These are phyloP conservation scores for Lactifluus rugatus DNA, from an alignment of 768 basidiomycete species.

Conservation along the genomic window DNA sequence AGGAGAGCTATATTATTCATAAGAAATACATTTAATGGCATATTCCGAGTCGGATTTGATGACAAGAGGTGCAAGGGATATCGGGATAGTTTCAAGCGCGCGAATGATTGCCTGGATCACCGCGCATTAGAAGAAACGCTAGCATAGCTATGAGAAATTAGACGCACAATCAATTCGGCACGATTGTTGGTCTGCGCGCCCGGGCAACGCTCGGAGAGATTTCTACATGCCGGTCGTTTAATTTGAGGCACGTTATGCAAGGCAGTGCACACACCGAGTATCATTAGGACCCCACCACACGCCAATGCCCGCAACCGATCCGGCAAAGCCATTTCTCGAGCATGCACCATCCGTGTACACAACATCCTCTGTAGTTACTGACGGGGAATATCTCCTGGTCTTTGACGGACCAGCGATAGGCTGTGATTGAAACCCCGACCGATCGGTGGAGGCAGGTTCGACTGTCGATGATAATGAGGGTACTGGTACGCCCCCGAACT, in stretches of 20 bases:
- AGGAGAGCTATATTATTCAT: not conserved
- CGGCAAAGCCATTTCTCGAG: slow-evolving; percentile 63
- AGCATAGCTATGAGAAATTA: not conserved
- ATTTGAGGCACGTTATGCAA: not conserved
- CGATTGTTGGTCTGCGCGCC: slow-evolving; percentile 81
- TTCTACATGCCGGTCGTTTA: slow-evolving; percentile 36
- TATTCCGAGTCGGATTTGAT: slow-evolving; percentile 86
- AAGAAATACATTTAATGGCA: slow-evolving; percentile 57
- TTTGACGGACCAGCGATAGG: not conserved
- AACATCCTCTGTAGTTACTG: slow-evolving; percentile 31
- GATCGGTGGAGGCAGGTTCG: not conserved
- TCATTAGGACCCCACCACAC: slow-evolving; percentile 80
- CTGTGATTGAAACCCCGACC: not conserved
- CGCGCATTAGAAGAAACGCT: not conserved
- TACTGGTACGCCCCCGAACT: not conserved
- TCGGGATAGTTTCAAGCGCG: slow-evolving; percentile 64
- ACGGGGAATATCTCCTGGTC: slow-evolving; percentile 5
- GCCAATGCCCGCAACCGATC: slow-evolving; percentile 70
- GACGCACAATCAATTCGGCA: slow-evolving; percentile 72
- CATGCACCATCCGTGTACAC: slow-evolving; percentile 90
- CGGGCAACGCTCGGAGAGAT: slow-evolving; percentile 72
- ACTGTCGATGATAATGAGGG: not conserved
- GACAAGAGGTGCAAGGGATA: slow-evolving; percentile 42
- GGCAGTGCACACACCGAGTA: slow-evolving; percentile 36
- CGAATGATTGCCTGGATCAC: slow-evolving; percentile 69